A percentile compares a stretch with the other conserved stretches of the same genome.
Evolutionary conservation across 768 basidiomycete species (phyloP).

Genomic region (Tulasnella sp.): DNA sequence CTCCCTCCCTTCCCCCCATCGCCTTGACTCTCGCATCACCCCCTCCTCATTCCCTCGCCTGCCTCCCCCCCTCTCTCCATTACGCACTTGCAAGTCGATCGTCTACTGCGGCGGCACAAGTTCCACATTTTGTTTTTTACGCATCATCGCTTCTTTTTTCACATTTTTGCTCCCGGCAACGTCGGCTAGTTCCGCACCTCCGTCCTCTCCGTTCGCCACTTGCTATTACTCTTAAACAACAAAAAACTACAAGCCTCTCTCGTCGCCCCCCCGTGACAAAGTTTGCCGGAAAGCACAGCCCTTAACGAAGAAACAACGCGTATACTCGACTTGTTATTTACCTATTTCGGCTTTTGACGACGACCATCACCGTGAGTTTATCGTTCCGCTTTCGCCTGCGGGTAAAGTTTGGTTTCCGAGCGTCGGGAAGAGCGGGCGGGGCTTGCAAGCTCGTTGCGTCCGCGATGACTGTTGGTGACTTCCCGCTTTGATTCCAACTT

Average conservation of each 20-base stretch:
- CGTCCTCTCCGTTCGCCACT: neutral
- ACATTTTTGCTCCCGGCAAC: neutral
- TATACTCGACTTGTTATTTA: neutral
- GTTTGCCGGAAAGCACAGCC: neutral
- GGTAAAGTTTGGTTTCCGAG: neutral
- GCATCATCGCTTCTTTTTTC: neutral
- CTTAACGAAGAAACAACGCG: neutral
- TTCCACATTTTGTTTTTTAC: neutral
- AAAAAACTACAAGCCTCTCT: neutral
- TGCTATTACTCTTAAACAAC: neutral
- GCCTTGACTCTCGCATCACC: neutral
- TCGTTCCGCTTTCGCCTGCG: neutral
- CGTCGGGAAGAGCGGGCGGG: neutral
- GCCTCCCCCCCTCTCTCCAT: neutral
- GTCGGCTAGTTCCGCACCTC: neutral
- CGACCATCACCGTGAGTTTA: neutral
- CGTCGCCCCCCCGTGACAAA: neutral
- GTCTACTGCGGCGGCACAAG: neutral
- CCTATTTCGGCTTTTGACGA: neutral
- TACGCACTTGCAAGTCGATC: conserved; percentile 2
- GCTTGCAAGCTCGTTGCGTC: neutral
- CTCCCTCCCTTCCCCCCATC: conserved; percentile 12
- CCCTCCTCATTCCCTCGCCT: neutral
- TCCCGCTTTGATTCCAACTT: neutral
- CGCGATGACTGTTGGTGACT: neutral